phyloP scores from a whole-genome alignment of 148 eudicot species.

The Fagopyrum homotropicum region DNA sequence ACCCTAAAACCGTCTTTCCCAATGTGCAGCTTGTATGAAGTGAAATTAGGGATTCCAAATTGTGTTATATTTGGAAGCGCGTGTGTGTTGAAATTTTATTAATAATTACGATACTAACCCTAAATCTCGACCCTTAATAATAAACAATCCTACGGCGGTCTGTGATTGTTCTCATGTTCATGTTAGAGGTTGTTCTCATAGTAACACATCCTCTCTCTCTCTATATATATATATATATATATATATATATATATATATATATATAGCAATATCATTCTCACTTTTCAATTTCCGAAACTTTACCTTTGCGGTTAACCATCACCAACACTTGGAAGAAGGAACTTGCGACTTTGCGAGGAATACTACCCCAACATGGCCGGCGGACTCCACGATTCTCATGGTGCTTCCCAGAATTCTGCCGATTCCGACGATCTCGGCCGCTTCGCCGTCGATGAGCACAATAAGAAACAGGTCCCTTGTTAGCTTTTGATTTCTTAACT shows the following conservation, averaged over 20 bases:
- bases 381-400: constrained; percentile 4
- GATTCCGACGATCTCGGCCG: constrained; percentile 50
- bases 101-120: no score
- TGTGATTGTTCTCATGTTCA: no score
- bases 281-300: neutral
- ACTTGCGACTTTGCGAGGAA: neutral
- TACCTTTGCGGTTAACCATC: neutral
- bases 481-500: neutral
- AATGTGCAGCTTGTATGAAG: no score
- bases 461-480: constrained; percentile 44
- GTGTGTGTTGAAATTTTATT: no score
- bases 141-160: no score
- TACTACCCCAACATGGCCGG: constrained; percentile 7
- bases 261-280: neutral
- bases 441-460: constrained; percentile 66
- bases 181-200: no score
- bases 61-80: no score
- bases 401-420: constrained; percentile 24
- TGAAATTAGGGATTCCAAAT: no score
- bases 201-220: no score
- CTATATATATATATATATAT: neutral
- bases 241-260: no score
- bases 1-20: no score
- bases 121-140: no score
- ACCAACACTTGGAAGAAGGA: neutral